These are phyloP conservation scores for Aspergillus melleus DNA, from an alignment of 2,329 filamentous ascomycete genomes.

Conservation along the genomic window DNA sequence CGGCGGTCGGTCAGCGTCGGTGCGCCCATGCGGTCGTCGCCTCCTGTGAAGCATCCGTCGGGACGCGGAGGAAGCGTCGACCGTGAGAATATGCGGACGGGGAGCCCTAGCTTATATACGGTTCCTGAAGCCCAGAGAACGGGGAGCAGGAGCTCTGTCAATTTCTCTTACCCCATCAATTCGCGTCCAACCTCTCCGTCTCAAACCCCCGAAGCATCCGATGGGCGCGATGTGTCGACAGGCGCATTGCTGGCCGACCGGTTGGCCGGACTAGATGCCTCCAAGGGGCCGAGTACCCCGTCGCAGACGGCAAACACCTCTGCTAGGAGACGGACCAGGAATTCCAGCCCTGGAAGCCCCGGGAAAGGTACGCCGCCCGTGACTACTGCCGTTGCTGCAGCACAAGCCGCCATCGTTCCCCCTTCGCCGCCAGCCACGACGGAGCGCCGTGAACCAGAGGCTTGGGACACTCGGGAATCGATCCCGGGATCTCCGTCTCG, in stretches of 20 bases:
- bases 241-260: constrained; percentile 18
- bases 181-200: constrained; percentile 44
- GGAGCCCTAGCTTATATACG: constrained; percentile 20
- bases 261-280: constrained; percentile 24
- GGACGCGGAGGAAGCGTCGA: constrained; percentile 45
- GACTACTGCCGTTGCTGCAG: constrained; percentile 33
- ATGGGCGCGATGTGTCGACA: constrained; percentile 16
- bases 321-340: constrained; percentile 29
- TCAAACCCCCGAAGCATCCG: constrained; percentile 14
- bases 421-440: constrained; percentile 5
- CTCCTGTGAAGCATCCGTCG: constrained; percentile 41
- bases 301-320: constrained; percentile 28
- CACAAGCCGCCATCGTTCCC: constrained; percentile 24
- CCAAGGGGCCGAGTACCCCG: constrained; percentile 25
- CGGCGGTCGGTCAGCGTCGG: constrained; percentile 54
- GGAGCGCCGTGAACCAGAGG: constrained; percentile 5
- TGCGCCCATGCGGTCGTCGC: constrained; percentile 48
- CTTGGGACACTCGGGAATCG: not conserved
- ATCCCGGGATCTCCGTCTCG: not conserved
- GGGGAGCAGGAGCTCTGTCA: constrained; percentile 46
- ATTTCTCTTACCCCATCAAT: constrained; percentile 50
- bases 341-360: constrained; percentile 20
- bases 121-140: constrained; percentile 40
- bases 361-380: constrained; percentile 29
- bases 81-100: constrained; percentile 11